phyloP scores from a whole-genome alignment of 345 rosid genomes.

The Arabis alpina region DNA sequence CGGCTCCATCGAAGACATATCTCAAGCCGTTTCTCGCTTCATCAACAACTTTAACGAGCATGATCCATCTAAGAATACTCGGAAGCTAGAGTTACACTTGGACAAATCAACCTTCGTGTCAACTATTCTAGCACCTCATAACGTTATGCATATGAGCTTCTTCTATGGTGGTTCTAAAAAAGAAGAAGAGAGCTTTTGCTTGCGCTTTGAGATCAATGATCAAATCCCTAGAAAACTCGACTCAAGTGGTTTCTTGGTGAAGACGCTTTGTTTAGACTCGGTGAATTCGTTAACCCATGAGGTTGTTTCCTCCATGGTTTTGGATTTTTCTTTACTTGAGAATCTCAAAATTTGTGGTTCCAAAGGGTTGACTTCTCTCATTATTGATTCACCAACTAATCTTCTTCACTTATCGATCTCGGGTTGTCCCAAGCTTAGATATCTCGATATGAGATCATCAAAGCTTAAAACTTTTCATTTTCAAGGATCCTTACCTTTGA shows the following conservation, averaged over 20 bases:
- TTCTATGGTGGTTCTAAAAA: slow-evolving; percentile 30
- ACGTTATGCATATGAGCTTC: slow-evolving; percentile 48
- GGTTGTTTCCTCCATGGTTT: slow-evolving; percentile 53
- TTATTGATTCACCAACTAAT: slow-evolving; percentile 51
- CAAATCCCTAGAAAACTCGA: slow-evolving; percentile 30
- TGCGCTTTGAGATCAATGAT: slow-evolving; percentile 47
- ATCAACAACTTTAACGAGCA: slow-evolving; percentile 55
- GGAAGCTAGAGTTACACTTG: slow-evolving; percentile 53
- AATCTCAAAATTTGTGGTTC: slow-evolving; percentile 54
- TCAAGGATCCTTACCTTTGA: slow-evolving; percentile 50
- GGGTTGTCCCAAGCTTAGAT: slow-evolving; percentile 46
- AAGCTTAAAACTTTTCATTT: slow-evolving; percentile 51
- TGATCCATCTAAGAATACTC: slow-evolving; percentile 48
- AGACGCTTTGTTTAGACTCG: slow-evolving; percentile 54
- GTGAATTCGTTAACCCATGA: slow-evolving; percentile 51
- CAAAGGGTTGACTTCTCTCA: slow-evolving; percentile 47
- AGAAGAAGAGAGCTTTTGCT: slow-evolving; percentile 43
- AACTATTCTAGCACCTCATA: slow-evolving; percentile 52
- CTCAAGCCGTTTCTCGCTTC: slow-evolving; percentile 46
- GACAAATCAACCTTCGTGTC: slow-evolving; percentile 43
- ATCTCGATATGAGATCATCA: slow-evolving; percentile 47
- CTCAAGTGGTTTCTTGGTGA: slow-evolving; percentile 48
- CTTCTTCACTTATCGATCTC: slow-evolving; percentile 54
- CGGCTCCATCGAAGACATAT: slow-evolving; percentile 49
- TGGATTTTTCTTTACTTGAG: slow-evolving; percentile 52